Base-by-base conservation (phyloP, 2,329 filamentous ascomycete species). In the Claviceps digitariae region DNA sequence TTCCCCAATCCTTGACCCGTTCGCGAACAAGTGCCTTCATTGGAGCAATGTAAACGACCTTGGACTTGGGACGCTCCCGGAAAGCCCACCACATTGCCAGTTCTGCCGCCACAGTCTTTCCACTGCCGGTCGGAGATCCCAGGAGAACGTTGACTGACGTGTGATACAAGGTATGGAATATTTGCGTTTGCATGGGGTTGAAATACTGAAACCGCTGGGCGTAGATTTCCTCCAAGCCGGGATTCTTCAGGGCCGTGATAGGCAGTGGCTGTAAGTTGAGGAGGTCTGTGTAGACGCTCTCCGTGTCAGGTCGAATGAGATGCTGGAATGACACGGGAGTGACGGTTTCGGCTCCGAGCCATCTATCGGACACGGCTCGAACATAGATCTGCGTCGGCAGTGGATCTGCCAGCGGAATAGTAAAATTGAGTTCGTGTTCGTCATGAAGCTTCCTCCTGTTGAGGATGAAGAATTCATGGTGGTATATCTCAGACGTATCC, bases 31-130 rank as follows among this genome's bases (percentile, higher is more conserved):
- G 82, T 0, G 94, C 94, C 69, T 98, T 98, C 94, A 98, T 98
- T 0, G 94, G 94, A 2, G 93, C 93, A 64, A 98, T 97, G 67
- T 98, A 98, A 13, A 98, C 93, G 2, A 98, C 90, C 71, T 98
- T 98, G 3, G 90, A 95, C 3, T 90, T 90, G 1, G 93, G 93
- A 50, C 86, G 85, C 65, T 96, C 90, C 15, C 90, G 83, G 71
- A 98, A 97, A 2, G 93, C 91, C 90, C 90, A 96, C 94, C 94
- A 98, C 91, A 98, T 97, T 27, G 94, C 90, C 56, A 98, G 72
- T 66, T 98, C 93, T 49, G 87, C 90, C 20, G 94, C 93, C 43
- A 98, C 87, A 0, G 94, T 98, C 74, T 98, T 98, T 55, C 93
- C 93, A 75, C 90, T 95, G 54, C 93, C 93, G 0, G 94, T 98